Evolutionary conservation across 2,329 filamentous ascomycete species (phyloP), one percentile per base, ranked within the genome.

Genomic region (Phaeosphaeria sp.): DNA sequence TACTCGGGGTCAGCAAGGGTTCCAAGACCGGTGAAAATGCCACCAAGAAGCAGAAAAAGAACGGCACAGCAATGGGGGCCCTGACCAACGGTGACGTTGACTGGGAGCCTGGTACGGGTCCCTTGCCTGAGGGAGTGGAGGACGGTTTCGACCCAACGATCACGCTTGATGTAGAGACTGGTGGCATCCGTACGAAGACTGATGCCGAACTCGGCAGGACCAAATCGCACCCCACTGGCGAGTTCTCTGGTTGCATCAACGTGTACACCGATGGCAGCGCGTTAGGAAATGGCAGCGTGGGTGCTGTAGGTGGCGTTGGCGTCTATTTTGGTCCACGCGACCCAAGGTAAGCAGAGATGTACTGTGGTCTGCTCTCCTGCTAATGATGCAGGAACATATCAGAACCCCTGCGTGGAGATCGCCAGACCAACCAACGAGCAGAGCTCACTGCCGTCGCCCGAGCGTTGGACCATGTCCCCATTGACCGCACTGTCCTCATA

Each of bases 371-470:
- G 3, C 9, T 44, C n/a, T 6, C 7, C 9, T 6, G 18, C 53
- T 67, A 21, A 61, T 53, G 30, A 45, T n/a, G 11, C 69, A 88
- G 87, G 65, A 91, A 91, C 69, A 78, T 96, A 22, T 91, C 91
- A 13, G 93, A 96, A 77, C 87, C 88, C 3, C 85, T 97, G 2
- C 78, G 83, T 51, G 92, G 92, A 50, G 81, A 84, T 17, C 82
- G 84, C 9, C 95, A 98, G 78, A 98, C 95, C 0, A 99, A 99
- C 74, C 92, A 98, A 76, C 91, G 95, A 2, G 95, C 94, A n/a
- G 95, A 99, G 79, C 82, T 99, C 57, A 93, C 91, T 22, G 95
- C 93, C 7, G 90, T 98, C 61, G 82, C 91, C 27, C 90, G 93
- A 56, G 93, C 93, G 0, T 83, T 98, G 21, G 88, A 97, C 70